A percentile compares a stretch with the other conserved stretches of the same genome.
phyloP scores from a whole-genome alignment of 495 filamentous ascomycete genomes.

The Talaromyces adpressus region DNA sequence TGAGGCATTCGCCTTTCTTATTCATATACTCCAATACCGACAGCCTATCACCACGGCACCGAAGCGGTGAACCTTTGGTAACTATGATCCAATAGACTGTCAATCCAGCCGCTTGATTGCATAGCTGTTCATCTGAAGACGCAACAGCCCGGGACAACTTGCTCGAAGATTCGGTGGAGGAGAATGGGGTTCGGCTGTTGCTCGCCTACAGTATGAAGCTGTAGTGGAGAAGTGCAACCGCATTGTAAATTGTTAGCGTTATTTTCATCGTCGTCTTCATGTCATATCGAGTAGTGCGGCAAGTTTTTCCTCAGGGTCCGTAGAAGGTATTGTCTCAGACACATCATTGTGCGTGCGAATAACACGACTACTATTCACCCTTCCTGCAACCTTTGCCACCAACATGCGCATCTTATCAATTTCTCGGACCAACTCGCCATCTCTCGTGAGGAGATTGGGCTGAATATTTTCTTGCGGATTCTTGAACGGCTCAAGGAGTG shows the following conservation, averaged over 20 bases:
- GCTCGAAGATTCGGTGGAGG: no score
- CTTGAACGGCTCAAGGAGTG: constrained; percentile 53
- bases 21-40: no score
- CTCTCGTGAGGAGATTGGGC: constrained; percentile 66
- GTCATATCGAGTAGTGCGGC: constrained; percentile 32
- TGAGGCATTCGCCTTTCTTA: background rate
- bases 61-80: no score
- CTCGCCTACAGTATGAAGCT: background rate
- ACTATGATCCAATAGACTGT: no score
- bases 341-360: constrained; percentile 8
- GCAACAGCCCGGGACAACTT: no score
- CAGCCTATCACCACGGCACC: no score
- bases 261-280: background rate
- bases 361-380: constrained; percentile 39
- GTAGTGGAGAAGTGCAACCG: background rate
- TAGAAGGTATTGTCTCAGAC: constrained; percentile 16
- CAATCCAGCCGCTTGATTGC: no score
- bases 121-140: no score
- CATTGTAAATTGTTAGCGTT: background rate
- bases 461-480: constrained; percentile 55
- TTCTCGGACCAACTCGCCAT: constrained; percentile 67
- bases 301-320: constrained; percentile 28
- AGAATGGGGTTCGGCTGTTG: background rate
- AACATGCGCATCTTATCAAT: constrained; percentile 71
- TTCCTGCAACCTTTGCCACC: constrained; percentile 60